phyloP scores from a whole-genome alignment of 768 basidiomycete species.

The Suillus sp. region DNA sequence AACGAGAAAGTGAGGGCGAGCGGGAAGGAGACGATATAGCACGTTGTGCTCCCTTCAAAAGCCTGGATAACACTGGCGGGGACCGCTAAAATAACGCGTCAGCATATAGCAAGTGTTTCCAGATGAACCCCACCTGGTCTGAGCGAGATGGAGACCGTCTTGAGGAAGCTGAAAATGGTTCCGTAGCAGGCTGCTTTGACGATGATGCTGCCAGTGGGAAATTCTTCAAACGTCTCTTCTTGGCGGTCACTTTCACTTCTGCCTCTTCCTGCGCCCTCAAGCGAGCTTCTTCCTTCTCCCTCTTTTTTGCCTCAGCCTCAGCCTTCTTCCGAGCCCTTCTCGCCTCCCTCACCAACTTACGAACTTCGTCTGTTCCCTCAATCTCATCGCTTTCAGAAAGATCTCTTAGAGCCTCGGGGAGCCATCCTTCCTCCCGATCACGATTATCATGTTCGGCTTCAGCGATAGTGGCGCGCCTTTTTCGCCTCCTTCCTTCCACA shows the following conservation, averaged over 20 bases:
- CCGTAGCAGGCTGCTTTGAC: conserved; percentile 5
- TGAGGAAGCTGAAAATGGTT: not conserved
- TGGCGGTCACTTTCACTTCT: conserved; percentile 15
- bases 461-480: conserved; percentile 11
- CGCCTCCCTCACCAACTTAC: conserved; percentile 35
- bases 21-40: conserved; percentile 9
- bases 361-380: conserved; percentile 30
- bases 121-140: not conserved
- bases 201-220: conserved; percentile 26
- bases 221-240: conserved; percentile 24
- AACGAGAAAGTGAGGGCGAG: conserved; percentile 9
- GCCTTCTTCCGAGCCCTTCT: conserved; percentile 33
- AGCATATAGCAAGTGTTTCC: not conserved
- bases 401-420: conserved; percentile 41
- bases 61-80: conserved; percentile 3
- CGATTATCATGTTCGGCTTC: conserved; percentile 9
- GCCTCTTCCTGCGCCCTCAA: conserved; percentile 14
- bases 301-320: conserved; percentile 23
- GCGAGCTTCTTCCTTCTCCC: conserved; percentile 19
- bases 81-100: not conserved
- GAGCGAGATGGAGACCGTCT: not conserved
- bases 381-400: conserved; percentile 47
- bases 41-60: conserved; percentile 4
- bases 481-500: conserved; percentile 16
- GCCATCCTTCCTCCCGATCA: conserved; percentile 21